Evolutionary conservation across 2,329 filamentous ascomycete species (phyloP), one percentile per base, ranked within the genome.

Genomic region (Stagonosporopsis rhizophila): DNA sequence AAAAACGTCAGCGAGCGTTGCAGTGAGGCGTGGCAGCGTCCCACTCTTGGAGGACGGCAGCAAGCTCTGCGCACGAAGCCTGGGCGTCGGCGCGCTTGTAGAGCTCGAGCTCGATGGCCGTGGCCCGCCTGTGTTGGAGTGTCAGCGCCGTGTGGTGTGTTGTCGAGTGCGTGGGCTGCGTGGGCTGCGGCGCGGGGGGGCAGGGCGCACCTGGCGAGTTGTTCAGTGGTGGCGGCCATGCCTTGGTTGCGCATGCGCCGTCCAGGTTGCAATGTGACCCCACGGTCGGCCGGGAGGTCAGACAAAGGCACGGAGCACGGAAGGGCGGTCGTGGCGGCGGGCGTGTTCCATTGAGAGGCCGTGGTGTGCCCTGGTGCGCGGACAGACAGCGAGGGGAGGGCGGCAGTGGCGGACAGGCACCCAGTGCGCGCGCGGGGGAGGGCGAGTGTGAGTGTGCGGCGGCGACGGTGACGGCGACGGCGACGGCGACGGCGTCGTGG

Each of bases 321-420:
- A 70, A 65, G 65, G 70, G 77, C 76, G 75, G 74, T 73, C 75
- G 76, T 72, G 70, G 72, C 76, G 73, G 74, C 78, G 77, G 78
- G 75, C 78, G 79, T 79, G 76, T 83, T 84, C 83, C 83, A 86
- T 84, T 83, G 83, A 85, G 77, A 78, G 67, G 65, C 62, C 58
- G 60, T 44, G 48, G 58, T 60, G 44, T 70, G 66, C 68, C 69
- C 70, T 69, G 59, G 53, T 61, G 61, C 49, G 52, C 67, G 73
- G 72, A 71, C 73, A 73, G 69, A 59, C 66, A 68, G 66, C 61
- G 56, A 62, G 60, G 52, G 63, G 63, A 44, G 38, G 62, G 56
- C 56, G 61, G 52, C 60, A 44, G 58, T 61, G 30, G 55, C 65
- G 57, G 64, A 67, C 64, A 62, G 60, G 65, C 66, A 59, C 67